phyloP scores from a whole-genome alignment of 2,329 filamentous ascomycete species.

The Ceratocystis variospora region DNA sequence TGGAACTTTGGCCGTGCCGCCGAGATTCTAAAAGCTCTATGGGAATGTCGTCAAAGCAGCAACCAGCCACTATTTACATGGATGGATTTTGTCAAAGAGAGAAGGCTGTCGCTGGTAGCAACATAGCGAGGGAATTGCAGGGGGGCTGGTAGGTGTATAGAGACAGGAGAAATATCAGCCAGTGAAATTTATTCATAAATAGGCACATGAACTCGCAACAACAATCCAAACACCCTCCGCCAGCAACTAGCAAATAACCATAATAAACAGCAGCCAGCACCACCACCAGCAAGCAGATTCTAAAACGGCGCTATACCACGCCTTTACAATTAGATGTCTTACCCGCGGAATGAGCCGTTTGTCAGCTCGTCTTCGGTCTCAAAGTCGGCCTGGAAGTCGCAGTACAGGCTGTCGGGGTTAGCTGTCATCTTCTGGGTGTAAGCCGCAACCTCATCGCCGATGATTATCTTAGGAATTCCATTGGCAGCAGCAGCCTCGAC shows the following conservation, averaged over 20 bases:
- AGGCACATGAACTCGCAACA: not conserved
- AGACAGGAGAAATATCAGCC: not conserved
- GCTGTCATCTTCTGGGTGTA: slow-evolving; percentile 25
- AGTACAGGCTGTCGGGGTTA: slow-evolving; percentile 20
- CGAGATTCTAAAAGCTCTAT: not conserved
- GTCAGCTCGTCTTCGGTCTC: slow-evolving; percentile 19
- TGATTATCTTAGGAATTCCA: slow-evolving; percentile 26
- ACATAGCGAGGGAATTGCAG: not conserved
- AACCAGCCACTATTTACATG: slow-evolving; percentile 8
- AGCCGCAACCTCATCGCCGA: slow-evolving; percentile 31
- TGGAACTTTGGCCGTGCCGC: slow-evolving; percentile 14
- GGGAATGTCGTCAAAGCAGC: not conserved
- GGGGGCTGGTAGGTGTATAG: no score
- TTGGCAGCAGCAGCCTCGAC: slow-evolving; percentile 44
- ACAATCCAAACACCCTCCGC: not conserved
- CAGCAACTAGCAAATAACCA: no score
- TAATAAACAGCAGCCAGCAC: no score
- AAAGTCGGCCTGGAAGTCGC: slow-evolving; percentile 21
- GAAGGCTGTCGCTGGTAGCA: slow-evolving; percentile 1
- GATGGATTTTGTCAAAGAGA: slow-evolving; percentile 13
- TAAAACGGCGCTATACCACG: no score
- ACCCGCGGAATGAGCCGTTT: slow-evolving; percentile 19
- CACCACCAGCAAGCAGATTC: no score
- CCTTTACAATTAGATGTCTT: not conserved
- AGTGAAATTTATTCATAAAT: not conserved